Conservation (phyloP, 2,329 filamentous ascomycete species). For the Diplodia scrobiculata region DNA sequence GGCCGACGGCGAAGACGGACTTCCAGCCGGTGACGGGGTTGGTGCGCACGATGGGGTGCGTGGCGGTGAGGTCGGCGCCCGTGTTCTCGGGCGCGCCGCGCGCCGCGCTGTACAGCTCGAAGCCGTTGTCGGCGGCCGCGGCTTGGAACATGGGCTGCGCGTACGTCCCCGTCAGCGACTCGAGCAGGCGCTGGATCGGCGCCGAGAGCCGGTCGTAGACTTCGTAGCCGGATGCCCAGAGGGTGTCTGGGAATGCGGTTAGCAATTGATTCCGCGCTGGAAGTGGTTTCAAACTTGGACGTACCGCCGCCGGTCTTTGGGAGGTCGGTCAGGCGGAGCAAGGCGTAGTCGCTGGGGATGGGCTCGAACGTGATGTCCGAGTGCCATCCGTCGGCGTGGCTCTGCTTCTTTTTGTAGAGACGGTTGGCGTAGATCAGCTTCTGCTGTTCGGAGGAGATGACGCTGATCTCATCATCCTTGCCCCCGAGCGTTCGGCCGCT, state of each 20-base stretch:
- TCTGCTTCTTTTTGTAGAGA: slow-evolving; percentile 54
- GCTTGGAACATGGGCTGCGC: slow-evolving; percentile 50
- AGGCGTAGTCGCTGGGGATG: slow-evolving; percentile 47
- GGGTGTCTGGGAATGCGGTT: too few relatives aligned
- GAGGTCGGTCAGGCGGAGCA: slow-evolving; percentile 42
- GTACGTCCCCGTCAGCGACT: slow-evolving; percentile 51
- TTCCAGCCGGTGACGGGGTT: slow-evolving; percentile 68
- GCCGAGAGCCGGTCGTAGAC: slow-evolving; percentile 55
- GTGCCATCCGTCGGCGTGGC: slow-evolving; percentile 58
- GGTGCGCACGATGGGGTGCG: slow-evolving; percentile 61
- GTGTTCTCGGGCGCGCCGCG: slow-evolving; percentile 60
- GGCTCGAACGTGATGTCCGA: slow-evolving; percentile 48
- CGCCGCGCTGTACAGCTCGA: slow-evolving; percentile 52
- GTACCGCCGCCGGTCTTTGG: slow-evolving; percentile 41
- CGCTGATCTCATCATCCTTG: slow-evolving; percentile 45
- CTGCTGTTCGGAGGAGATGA: slow-evolving; percentile 53
- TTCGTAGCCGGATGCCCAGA: slow-evolving; percentile 47
- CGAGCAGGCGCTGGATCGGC: slow-evolving; percentile 54
- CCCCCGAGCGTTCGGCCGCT: slow-evolving; percentile 47
- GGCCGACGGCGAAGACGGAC: slow-evolving; percentile 53
- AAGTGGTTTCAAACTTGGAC: too few relatives aligned
- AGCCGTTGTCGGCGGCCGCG: slow-evolving; percentile 45
- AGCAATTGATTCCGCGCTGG: too few relatives aligned
- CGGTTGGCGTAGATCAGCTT: slow-evolving; percentile 42
- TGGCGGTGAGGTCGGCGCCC: slow-evolving; percentile 54